Evolutionary conservation across 2,329 filamentous ascomycete genomes (phyloP), one percentile per base, ranked within the genome.

Genomic region (Colletotrichum sp.): DNA sequence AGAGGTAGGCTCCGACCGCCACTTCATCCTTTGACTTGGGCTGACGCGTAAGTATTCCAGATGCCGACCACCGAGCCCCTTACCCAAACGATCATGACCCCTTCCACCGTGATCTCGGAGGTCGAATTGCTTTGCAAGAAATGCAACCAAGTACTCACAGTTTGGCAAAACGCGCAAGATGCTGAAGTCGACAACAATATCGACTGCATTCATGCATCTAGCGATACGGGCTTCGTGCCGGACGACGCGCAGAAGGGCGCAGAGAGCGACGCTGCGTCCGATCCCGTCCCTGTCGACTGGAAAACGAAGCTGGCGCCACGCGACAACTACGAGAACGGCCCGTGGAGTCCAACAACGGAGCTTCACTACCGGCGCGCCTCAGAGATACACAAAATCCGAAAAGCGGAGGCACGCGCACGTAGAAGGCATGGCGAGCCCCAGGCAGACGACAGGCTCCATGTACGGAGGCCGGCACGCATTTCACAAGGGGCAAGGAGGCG

Each of bases 81-180:
- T 44, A 5, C 16, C 8, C 39, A n/a, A 1, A 16, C 16, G 7
- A 1, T 1, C 2, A n/a, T 44, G 39, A 10, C 15, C 16, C 39
- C 39, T 5, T 44, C 39, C 39, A 1, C 39, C 39, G 16, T 0
- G 39, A 44, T 9, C 8, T n/a, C 36, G 1, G 0, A 39, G 36
- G 36, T 1, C 0, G 36, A 39, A 8, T 0, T 39, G 36, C 36
- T 18, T 39, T 39, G 36, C 36, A 18, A 16, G 36, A 36, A 36
- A 36, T 36, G 34, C 34, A 36, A 36, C 1, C 36, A 18, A 44
- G 16, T 9, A 44, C 0, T 8, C 39, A n/a, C 39, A n/a, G 0
- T 6, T 0, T 44, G 1, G 1, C 16, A 0, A 44, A 44, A 44
- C 16, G 5, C 39, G 16, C 39, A 18, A 0, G 16, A 44, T 4